Base-by-base conservation (phyloP, 1,139 yeast species). In the Diutina mesorugosa region DNA sequence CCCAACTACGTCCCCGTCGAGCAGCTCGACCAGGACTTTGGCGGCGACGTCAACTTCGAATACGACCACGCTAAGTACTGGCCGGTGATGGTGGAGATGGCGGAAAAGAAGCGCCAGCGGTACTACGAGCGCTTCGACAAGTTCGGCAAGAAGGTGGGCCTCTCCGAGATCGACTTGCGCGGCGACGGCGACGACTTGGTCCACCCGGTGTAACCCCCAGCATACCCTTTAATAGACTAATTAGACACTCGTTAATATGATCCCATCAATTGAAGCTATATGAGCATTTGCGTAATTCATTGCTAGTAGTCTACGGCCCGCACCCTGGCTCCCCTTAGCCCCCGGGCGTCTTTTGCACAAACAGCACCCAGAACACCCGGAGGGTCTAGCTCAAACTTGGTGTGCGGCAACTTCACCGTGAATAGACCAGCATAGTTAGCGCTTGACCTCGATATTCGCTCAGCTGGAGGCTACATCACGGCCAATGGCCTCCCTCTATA, bases 1-100 rank as follows among this genome's bases (percentile, higher is more conserved):
- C 80, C 83, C 52, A 77, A 88, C 46, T 91, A 85, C 65, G 95
- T 90, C 3, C 95, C 96, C 2, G 71, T 71, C 53, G 85, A 84
- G 59, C 97, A 90, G 68, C 77, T 93, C 59, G 97, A 90, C 66
- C 77, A 80, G 64, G 87, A 85, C 53, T 91, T 89, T 66, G 93
- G 91, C 55, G 99, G 99, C 12, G 69, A 74, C 32, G 83, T 90
- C 50, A 89, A 88, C 62, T 93, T 93, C 67, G 90, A 83, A 56
- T 93, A 93, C 66, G 75, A 77, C 56, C 98, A 91, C 64, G 82
- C 79, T 16, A 72, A 77, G 45, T 93, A 90, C 70, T 93, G 98
- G 98, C 83, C 84, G 4, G 80, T 77, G 56, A 73, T 91, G 75
- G 72, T 76, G 55, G 72, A 76, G 59, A 76, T 87, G 63, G 83